A percentile compares a stretch with the other conserved stretches of the same genome.
These are phyloP conservation scores for Calonectria leucothoes DNA, from an alignment of 2,329 filamentous ascomycete species.

Conservation along the genomic window DNA sequence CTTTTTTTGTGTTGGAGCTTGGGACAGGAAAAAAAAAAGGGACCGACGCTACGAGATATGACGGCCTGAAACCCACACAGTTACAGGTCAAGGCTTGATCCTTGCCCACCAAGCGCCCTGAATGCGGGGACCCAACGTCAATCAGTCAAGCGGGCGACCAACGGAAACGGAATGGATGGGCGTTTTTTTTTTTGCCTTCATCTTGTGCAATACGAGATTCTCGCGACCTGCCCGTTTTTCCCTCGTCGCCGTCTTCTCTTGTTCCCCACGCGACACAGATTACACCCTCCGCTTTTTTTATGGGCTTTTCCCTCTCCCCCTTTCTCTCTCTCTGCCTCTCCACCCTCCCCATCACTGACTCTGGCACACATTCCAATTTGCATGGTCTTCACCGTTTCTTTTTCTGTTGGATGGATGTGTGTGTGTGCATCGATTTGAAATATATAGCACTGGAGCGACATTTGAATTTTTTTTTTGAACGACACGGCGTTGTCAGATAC, in stretches of 20 bases:
- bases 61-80: conserved; percentile 4
- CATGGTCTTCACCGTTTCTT: conserved; percentile 8
- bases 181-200: not conserved
- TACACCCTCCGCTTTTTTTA: not conserved
- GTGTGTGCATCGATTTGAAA: not conserved
- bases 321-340: not conserved
- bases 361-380: not conserved
- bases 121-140: not conserved
- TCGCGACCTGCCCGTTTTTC: not conserved
- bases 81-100: not conserved
- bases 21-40: not conserved
- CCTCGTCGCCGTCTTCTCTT: not conserved
- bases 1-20: not conserved
- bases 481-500: conserved; percentile 18
- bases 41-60: not conserved
- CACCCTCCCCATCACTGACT: not conserved
- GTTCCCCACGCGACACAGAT: not conserved
- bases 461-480: conserved; percentile 5
- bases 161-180: not conserved
- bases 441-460: conserved; percentile 9
- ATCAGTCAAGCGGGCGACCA: not conserved
- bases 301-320: not conserved
- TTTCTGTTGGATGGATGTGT: not conserved
- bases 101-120: not conserved
- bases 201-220: conserved; percentile 1